Base-by-base conservation (phyloP, 1,284 basidiomycete genomes). In the Fomitopsis pinicola region DNA sequence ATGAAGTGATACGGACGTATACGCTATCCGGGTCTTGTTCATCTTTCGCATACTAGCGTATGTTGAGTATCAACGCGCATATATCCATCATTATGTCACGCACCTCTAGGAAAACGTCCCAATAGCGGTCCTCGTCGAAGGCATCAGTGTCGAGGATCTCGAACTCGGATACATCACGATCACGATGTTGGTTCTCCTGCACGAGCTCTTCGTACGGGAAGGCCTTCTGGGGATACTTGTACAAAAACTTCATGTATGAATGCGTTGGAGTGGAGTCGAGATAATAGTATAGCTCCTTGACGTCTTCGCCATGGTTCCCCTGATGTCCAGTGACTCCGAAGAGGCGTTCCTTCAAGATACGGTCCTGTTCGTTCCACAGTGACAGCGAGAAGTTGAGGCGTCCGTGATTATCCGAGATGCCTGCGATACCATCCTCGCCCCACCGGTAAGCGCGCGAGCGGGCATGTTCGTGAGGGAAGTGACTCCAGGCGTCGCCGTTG, bases 161-260 rank as follows among this genome's bases (percentile, higher is more conserved):
- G 70, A 87, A 98, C 76, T 99, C 97, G 61, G 85, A 79, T 22
- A 95, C 95, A 64, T 97, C 89, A 44, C 97, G 85, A 67, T 86
- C 86, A 55, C 97, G 84, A 69, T 89, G 85, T 67, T 86, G 79
- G 71, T 91, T 96, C 78, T 98, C 95, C 57, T 82, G 79, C 15
- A 96, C 91, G 58, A 99, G 86, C 67, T 97, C 85, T 72, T 98
- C 94, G 77, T 99, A 99, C 0, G 97, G 97, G 77, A 86, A 99
- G 52, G 83, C 81, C 66, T 86, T 81, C 76, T 99, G 97, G 15
- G 97, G 96, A 71, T 98, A 98, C 76, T 98, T 98, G 87, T 98
- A 98, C 62, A 98, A 79, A 77, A 92, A 97, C 77, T 98, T 99
- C 97, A 98, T 98, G 84, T 98, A 99, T 36, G 94, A 97, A 74